Evolutionary conservation across 2,329 filamentous ascomycete species (phyloP).

Genomic region (Penicillium sp.): DNA sequence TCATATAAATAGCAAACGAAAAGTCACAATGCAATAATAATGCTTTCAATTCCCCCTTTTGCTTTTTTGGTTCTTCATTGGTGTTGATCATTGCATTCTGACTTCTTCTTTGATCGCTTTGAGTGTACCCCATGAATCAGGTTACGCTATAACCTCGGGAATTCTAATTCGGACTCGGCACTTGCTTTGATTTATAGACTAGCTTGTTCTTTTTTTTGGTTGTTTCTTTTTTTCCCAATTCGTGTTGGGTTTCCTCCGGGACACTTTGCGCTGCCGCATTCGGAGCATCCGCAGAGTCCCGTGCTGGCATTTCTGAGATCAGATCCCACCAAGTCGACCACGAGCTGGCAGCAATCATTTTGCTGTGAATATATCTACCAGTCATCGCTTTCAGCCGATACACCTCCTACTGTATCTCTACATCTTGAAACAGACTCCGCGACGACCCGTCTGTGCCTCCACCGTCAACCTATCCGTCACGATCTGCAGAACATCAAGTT

Average conservation of each 20-base stretch:
- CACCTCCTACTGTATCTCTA: neutral
- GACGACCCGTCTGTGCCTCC: conserved; percentile 6
- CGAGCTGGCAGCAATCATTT: neutral
- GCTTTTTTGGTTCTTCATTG: neutral
- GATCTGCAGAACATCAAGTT: conserved; percentile 15
- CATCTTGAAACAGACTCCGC: conserved; percentile 13
- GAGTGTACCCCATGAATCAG: neutral
- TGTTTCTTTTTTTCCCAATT: neutral
- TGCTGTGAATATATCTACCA: neutral
- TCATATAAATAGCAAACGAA: conserved; percentile 13
- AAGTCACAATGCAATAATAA: conserved; percentile 12
- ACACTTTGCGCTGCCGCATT: conserved; percentile 23
- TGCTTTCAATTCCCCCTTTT: conserved; percentile 3
- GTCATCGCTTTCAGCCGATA: neutral
- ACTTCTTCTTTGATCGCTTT: neutral
- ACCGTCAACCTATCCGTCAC: conserved; percentile 9
- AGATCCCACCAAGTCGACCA: conserved; percentile 15
- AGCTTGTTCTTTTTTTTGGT: conserved; percentile 7
- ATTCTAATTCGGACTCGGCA: neutral
- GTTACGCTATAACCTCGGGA: neutral
- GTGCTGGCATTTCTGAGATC: conserved; percentile 10
- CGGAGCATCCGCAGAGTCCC: conserved; percentile 25
- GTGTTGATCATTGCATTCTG: neutral
- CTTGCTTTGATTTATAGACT: conserved; percentile 4
- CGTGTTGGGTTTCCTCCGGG: conserved; percentile 11